These are phyloP conservation scores for Penicillium fimorum DNA, from an alignment of 495 filamentous ascomycete species.

Conservation along the genomic window DNA sequence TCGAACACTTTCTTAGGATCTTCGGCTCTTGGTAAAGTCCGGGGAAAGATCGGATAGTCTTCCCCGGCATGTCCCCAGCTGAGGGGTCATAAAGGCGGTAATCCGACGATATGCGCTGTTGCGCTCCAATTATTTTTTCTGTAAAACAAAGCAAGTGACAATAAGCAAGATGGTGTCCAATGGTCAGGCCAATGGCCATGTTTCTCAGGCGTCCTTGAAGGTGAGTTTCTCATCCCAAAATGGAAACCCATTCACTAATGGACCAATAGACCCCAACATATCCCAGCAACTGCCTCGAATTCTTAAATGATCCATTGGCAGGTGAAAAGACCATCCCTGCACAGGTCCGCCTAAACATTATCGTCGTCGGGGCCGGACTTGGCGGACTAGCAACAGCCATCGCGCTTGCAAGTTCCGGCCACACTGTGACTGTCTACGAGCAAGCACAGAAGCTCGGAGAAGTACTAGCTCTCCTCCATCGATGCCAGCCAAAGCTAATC, in stretches of 20 bases:
- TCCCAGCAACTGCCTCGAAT: conserved; percentile 3
- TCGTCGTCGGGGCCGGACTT: conserved; percentile 35
- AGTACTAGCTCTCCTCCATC: not conserved
- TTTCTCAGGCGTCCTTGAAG: not conserved
- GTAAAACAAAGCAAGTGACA: not conserved
- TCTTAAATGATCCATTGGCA: not conserved
- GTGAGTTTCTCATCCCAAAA: not conserved
- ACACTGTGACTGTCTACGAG: conserved; percentile 50
- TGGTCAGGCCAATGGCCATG: not conserved
- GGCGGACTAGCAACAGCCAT: conserved; percentile 51
- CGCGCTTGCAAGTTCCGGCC: conserved; percentile 40
- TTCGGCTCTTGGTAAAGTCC: not conserved
- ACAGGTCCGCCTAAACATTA: conserved; percentile 26
- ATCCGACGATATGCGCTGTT: not conserved
- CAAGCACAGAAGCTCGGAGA: conserved; percentile 41
- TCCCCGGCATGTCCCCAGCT: not conserved
- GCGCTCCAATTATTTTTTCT: not conserved
- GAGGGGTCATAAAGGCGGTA: not conserved
- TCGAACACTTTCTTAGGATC: not conserved
- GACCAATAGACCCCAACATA: conserved; percentile 1
- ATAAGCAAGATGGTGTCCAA: not conserved
- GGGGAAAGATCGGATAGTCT: not conserved
- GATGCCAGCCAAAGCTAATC: not conserved
- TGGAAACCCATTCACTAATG: not conserved
- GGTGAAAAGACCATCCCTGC: not conserved